Evolutionary conservation across 73 alveolate genomes (phyloP), one percentile per base, ranked within the genome.

Genomic region (Durusdinium trenchii): DNA sequence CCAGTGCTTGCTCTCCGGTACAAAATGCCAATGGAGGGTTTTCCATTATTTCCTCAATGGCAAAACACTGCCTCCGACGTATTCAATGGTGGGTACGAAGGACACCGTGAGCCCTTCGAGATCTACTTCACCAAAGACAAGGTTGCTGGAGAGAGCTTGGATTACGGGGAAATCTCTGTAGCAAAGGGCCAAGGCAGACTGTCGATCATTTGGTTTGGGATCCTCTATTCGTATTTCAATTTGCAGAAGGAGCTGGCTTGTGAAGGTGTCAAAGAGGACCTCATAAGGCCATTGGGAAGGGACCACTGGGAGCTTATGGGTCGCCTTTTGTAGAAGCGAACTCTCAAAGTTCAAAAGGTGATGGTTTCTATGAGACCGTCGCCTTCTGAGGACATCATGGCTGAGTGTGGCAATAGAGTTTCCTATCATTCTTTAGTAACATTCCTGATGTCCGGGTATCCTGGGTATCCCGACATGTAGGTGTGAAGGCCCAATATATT

Each of bases 331-430:
- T 6, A 51, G 84, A 28, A 36, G 52, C 6, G 38, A 71, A 71
- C 9, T 6, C 18, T 71, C 52, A 51, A n/a, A 36, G 3, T 51
- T 51, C 51, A 10, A 3, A 36, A 51, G 42, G 84, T 71, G 84
- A 71, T 71, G 84, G 84, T 71, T 71, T 71, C 84, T 9, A 6
- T 71, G 84, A 51, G 51, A 71, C 84, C 84, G 32, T 71, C 84
- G 84, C 38, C 84, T 51, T n/a, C 51, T n/a, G 18, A n/a, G 84
- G 84, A 32, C 84, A 71, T 71, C 51, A 32, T 6, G 6, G 26
- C 14, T n/a, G n/a, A n/a, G n/a, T n/a, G n/a, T n/a, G n/a, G n/a
- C n/a, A n/a, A n/a, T n/a, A n/a, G n/a, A n/a, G n/a, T n/a, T n/a
- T n/a, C n/a, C n/a, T n/a, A n/a, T n/a, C n/a, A n/a, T n/a, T n/a